phyloP scores from a whole-genome alignment of 495 filamentous ascomycete species.

The Tuber calosporum region DNA sequence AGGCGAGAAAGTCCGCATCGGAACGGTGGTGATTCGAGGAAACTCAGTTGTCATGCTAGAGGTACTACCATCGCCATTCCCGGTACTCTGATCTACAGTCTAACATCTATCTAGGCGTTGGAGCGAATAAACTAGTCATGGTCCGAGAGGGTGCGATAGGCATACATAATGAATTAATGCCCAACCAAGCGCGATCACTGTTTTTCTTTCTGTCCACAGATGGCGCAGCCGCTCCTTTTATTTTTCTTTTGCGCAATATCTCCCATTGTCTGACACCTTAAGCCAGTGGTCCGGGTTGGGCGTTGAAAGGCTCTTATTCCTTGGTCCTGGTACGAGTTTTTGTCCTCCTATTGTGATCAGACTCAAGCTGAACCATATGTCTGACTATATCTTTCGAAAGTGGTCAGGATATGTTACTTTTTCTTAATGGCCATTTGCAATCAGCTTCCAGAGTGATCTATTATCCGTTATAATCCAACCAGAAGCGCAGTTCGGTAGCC shows the following conservation, averaged over 20 bases:
- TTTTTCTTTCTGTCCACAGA: not conserved
- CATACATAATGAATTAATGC: not conserved
- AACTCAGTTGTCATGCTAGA: constrained; percentile 97
- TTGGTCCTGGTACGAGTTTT: constrained; percentile 1
- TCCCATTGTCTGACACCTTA: not conserved
- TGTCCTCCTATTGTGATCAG: not conserved
- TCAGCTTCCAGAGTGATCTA: not conserved
- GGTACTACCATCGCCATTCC: constrained; percentile 46
- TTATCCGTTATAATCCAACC: not conserved
- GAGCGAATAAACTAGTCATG: constrained; percentile 52
- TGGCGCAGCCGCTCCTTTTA: not conserved
- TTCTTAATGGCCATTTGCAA: not conserved
- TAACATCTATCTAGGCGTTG: constrained; percentile 48
- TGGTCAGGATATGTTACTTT: not conserved
- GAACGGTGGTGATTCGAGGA: constrained; percentile 93
- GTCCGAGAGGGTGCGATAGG: not conserved
- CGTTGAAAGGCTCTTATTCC: not conserved
- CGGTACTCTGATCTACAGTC: constrained; percentile 2
- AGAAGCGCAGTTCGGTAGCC: not conserved
- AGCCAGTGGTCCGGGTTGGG: not conserved
- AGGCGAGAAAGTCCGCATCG: constrained; percentile 81
- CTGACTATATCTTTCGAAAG: not conserved
- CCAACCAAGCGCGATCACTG: not conserved
- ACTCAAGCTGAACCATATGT: not conserved
- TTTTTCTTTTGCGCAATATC: not conserved